Conservation (phyloP, 2,329 filamentous ascomycete species). For the Niveomyces coronatus region DNA sequence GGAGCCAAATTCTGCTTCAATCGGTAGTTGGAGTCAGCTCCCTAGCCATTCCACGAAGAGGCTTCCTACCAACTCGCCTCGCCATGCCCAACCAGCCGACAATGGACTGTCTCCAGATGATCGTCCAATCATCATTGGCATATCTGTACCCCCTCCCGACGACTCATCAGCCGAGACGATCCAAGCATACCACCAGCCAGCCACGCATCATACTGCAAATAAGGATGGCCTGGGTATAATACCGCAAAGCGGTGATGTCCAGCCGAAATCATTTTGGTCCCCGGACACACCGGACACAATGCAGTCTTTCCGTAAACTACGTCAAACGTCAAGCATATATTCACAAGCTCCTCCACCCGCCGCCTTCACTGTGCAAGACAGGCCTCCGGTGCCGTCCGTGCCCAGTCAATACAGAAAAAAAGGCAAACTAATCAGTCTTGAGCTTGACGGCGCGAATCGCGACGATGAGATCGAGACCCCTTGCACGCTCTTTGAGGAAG, state of each 20-base stretch:
- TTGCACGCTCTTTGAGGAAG: constrained; percentile 62
- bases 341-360: constrained; percentile 40
- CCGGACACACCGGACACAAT: constrained; percentile 47
- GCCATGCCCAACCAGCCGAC: constrained; percentile 17
- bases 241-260: constrained; percentile 17
- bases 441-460: constrained; percentile 12
- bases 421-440: constrained; percentile 25
- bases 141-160: constrained; percentile 46
- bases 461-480: constrained; percentile 43
- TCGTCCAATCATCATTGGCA: constrained; percentile 63
- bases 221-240: constrained; percentile 1
- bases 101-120: constrained; percentile 55
- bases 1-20: constrained; percentile 39
- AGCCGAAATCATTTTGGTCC: constrained; percentile 46
- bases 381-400: constrained; percentile 51
- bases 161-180: constrained; percentile 16
- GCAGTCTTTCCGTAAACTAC: constrained; percentile 29
- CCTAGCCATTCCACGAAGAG: constrained; percentile 29
- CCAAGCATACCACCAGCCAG: constrained; percentile 20
- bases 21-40: constrained; percentile 49
- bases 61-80: constrained; percentile 18
- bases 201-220: too few species aligned
- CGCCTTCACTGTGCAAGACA: constrained; percentile 20
- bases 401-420: constrained; percentile 32
- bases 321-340: constrained; percentile 49